These are phyloP conservation scores for Rubus idaeus DNA, from an alignment of 306 rosid species.

Conservation along the genomic window DNA sequence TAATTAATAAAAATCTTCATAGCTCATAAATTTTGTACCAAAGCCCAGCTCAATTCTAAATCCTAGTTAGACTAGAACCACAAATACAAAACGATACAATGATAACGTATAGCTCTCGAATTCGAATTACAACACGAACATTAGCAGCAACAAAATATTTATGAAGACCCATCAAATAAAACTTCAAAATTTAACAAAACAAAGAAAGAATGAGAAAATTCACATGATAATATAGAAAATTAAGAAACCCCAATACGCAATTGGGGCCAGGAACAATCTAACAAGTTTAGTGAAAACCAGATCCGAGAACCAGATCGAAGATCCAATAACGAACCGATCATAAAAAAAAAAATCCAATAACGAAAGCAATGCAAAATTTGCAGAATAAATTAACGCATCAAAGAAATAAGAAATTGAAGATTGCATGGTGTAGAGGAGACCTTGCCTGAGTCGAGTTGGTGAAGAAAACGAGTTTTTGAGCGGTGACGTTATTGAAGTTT, in stretches of 20 bases:
- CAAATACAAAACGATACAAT: neutral
- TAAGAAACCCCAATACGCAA: neutral
- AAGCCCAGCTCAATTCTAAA: neutral
- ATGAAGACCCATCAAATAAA: neutral
- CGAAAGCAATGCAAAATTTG: neutral
- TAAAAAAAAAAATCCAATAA: neutral
- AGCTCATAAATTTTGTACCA: neutral
- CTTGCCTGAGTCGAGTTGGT: conserved; percentile 30
- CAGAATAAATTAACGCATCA: neutral
- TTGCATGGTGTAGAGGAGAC: conserved; percentile 15
- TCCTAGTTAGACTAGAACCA: neutral
- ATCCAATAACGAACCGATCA: neutral
- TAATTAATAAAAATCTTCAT: neutral
- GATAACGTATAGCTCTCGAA: conserved; percentile 4
- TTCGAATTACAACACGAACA: neutral
- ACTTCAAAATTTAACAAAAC: neutral
- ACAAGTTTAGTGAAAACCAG: neutral
- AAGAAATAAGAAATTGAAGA: neutral
- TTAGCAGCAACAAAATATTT: neutral
- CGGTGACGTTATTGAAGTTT: neutral
- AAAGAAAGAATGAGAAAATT: neutral
- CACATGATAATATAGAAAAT: neutral
- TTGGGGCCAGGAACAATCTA: neutral
- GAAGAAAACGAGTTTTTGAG: neutral
- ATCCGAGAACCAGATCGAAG: conserved; percentile 5